phyloP scores from a whole-genome alignment of 2,329 filamentous ascomycete species.

The Mycocentrospora acerina region DNA sequence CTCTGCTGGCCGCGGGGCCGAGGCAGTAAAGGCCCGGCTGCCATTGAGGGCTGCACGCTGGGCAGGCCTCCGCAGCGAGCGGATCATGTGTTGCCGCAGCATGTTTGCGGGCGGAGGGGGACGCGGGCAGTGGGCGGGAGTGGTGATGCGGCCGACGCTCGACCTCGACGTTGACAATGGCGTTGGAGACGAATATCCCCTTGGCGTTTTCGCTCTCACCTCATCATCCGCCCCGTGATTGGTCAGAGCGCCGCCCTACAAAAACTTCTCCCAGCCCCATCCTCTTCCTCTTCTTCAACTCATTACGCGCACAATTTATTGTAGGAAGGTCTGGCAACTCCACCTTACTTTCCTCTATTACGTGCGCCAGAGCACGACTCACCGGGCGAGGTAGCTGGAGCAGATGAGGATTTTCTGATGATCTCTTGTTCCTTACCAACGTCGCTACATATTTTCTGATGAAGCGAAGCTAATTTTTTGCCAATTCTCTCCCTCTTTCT shows the following conservation, averaged over 20 bases:
- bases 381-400: slow-evolving; percentile 66
- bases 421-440: slow-evolving; percentile 68
- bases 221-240: slow-evolving; percentile 33
- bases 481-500: too few relatives aligned
- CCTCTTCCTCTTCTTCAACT: slow-evolving; percentile 49
- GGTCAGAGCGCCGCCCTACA: slow-evolving; percentile 28
- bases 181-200: slow-evolving; percentile 16
- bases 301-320: slow-evolving; percentile 67
- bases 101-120: too few relatives aligned
- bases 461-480: too few relatives aligned
- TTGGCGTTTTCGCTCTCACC: slow-evolving; percentile 13
- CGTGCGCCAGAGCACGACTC: slow-evolving; percentile 60
- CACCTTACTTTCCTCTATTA: slow-evolving; percentile 63
- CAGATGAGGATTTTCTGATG: slow-evolving; percentile 59
- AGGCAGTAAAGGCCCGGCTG: slow-evolving; percentile 80
- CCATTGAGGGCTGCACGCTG: slow-evolving; percentile 56
- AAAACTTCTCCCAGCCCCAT: slow-evolving; percentile 21
- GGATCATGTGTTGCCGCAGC: slow-evolving; percentile 66
- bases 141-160: slow-evolving; percentile 23
- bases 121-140: slow-evolving; percentile 32
- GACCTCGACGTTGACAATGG: slow-evolving; percentile 25
- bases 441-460: slow-evolving; percentile 54
- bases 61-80: slow-evolving; percentile 61
- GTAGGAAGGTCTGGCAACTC: slow-evolving; percentile 56
- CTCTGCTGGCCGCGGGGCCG: slow-evolving; percentile 77